Evolutionary conservation across 768 basidiomycete species (phyloP), one percentile per base, ranked within the genome.

Genomic region (Hericium rajendrae): DNA sequence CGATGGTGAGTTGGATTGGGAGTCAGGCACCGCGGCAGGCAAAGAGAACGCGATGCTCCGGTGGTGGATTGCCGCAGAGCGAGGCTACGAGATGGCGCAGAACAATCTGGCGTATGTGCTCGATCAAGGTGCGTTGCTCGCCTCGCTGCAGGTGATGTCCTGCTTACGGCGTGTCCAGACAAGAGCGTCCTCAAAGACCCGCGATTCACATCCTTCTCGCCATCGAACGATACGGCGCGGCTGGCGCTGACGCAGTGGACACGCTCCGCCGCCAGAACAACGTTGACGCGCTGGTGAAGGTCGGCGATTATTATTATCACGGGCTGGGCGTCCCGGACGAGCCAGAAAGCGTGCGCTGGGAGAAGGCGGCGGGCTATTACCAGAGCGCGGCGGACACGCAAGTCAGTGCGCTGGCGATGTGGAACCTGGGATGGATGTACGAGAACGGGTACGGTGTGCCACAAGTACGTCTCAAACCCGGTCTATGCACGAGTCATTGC

Each of bases 401-500:
- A 59, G 64, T 88, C 64, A 97, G 93, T 63, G 93, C 97, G 1
- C 76, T 98, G 61, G 94, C 97, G 1, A 91, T 97, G 85, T 97
- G 93, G 93, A 97, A 97, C 66, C 73, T 98, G 11, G 97, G 95
- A 1, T 97, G 91, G 91, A 98, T 98, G 97, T 98, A 97, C 69
- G 95, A 98, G 73, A 91, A 93, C 64, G 97, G 97, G 0, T 69
- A 90, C 20, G 97, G 97, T 2, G 91, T 98, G 0, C 83, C 88
- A 24, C 87, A 89, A 78, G 91, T 90, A 60, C 60, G 74, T 60
- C 50, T 28, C 18, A 26, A 10, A 16, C 16, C n/a, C 24, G 48
- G 22, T 46, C 3, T 18, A 9, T 18, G 38, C 2, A n/a, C 38
- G 49, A 58, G 24, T 38, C 15, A 13, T 52, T 50, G 20, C 38